A percentile compares a stretch with the other conserved stretches of the same genome.
These are phyloP conservation scores for Phalaenopsis aphrodite DNA, from an alignment of 106 monocot species.

Conservation along the genomic window DNA sequence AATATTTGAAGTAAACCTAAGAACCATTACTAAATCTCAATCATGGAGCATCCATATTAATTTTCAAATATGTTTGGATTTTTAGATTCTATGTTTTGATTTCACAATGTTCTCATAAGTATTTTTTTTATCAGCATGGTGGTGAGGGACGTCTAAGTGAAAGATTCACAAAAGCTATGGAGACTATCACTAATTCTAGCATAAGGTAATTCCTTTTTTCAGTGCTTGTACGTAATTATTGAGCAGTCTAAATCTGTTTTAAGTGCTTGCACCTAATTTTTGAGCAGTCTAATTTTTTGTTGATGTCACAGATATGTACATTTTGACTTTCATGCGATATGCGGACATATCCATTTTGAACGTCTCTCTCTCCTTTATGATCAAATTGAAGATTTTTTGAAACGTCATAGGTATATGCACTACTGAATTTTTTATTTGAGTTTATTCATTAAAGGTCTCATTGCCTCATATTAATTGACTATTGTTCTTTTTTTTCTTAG, in stretches of 20 bases:
- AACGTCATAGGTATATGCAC: slow-evolving; percentile 49
- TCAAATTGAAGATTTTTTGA: slow-evolving; percentile 68
- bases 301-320: slow-evolving; percentile 73
- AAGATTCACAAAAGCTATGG: slow-evolving; percentile 64
- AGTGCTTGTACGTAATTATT: not conserved
- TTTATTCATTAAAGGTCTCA: not conserved
- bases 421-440: not conserved
- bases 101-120: not conserved
- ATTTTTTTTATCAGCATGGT: slow-evolving; percentile 60
- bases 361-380: slow-evolving; percentile 83
- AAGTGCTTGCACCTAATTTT: not conserved
- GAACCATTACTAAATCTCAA: not conserved
- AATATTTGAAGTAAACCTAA: not conserved
- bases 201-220: slow-evolving; percentile 38
- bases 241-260: not conserved
- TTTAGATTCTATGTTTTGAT: not conserved
- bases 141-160: slow-evolving; percentile 77
- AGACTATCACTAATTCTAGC: slow-evolving; percentile 65
- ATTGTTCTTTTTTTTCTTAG: not conserved
- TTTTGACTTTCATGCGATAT: slow-evolving; percentile 93
- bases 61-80: not conserved
- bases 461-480: not conserved
- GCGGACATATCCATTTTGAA: slow-evolving; percentile 98
- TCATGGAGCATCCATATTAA: not conserved
- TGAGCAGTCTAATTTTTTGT: slow-evolving; percentile 3